These are phyloP conservation scores for Corymbia citriodora DNA, from an alignment of 441 rosid genomes.

Conservation along the genomic window DNA sequence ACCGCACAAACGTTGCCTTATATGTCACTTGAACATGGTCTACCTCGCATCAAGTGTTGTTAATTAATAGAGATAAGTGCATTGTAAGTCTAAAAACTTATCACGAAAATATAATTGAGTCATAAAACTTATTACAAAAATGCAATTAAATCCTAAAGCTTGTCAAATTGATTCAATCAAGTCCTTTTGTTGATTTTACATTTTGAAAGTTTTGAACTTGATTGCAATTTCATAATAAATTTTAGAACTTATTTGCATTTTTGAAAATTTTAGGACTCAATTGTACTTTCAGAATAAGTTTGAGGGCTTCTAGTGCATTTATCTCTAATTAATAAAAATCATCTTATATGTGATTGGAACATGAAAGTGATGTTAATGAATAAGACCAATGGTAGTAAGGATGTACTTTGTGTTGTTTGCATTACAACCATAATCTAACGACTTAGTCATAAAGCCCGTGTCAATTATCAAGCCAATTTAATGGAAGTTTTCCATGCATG, in stretches of 20 bases:
- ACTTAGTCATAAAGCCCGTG: not conserved
- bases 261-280: too few relatives aligned
- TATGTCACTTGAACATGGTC: not conserved
- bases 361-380: not conserved
- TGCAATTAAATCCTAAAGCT: too few relatives aligned
- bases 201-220: accelerated
- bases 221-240: too few relatives aligned
- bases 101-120: too few relatives aligned
- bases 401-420: not conserved
- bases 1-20: not conserved
- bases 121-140: not conserved
- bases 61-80: not conserved
- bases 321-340: not conserved
- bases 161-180: too few relatives aligned
- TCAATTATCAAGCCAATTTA: not conserved
- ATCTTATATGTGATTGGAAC: not conserved
- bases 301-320: not conserved
- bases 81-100: too few relatives aligned
- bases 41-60: not conserved
- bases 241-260: too few relatives aligned
- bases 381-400: not conserved
- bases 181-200: accelerated
- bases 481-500: not conserved
- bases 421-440: not conserved
- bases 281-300: accelerated